Base-by-base conservation (phyloP, 129 eudicot genomes). In the Solidago caesia region DNA sequence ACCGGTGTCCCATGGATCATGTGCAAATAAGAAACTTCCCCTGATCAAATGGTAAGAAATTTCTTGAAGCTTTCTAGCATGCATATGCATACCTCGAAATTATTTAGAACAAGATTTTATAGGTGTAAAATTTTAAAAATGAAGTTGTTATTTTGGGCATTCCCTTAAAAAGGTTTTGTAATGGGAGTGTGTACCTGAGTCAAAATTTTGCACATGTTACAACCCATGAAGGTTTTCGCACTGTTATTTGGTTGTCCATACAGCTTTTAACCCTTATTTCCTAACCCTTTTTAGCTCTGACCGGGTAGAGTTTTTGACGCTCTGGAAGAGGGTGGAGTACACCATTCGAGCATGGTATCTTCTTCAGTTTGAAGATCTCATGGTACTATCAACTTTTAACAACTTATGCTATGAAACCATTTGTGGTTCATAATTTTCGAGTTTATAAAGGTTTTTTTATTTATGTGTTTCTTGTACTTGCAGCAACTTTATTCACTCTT, bases 291-390 rank as follows among this genome's bases (percentile, higher is more conserved):
- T n/a, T n/a, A 85, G 88, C 62, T 67, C 84, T 58, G 98, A 93
- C 69, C 85, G 96, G 41, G 79, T 88, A 70, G 98, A 93, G 72
- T 93, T 89, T 72, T 75, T 93, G 79, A 93, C 88, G 87, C 92
- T 93, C 39, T 93, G 96, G 80, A 93, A 93, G 87, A 81, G 98
- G 79, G 88, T 90, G 5, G 96, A 93, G 81, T 93, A 93, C 87
- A 89, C 98, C 6, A 81, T 93, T 60, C 86, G 96, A 56, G 98
- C 98, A 49, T 93, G 98, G 98, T 93, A 93, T 87, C 87, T 86
- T 76, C 83, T 93, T 27, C 98, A 93, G 60, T 93, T 93, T 76
- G 98, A 93, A 84, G 98, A 93, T 89, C 94, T 93, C 71, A 93
- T 93, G 98, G 98, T 93, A 81, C 43, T 61, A 15, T 72, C 15